Conservation (phyloP, 176 grass and related monocot genomes). For the Carex pumila region DNA sequence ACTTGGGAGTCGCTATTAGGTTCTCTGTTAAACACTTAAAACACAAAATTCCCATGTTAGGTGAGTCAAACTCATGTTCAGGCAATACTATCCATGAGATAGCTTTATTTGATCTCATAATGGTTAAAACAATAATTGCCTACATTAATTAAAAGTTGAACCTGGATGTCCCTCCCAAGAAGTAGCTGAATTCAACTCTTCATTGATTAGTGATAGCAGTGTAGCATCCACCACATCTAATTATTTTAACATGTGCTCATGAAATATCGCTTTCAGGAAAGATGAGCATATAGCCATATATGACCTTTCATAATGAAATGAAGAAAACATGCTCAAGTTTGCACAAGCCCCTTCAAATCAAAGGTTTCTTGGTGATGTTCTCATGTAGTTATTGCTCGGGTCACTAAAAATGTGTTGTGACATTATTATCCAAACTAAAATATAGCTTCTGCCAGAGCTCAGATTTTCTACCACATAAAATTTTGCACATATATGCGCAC, state of each 20-base stretch:
- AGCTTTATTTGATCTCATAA: conserved; percentile 4
- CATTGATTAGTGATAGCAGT: not conserved
- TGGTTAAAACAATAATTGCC: not conserved
- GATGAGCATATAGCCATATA: not conserved
- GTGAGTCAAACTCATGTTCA: not conserved
- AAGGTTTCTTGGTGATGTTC: not conserved
- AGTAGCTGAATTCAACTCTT: not conserved
- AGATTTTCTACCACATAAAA: not conserved
- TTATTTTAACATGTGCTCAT: not conserved
- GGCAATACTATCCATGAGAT: not conserved
- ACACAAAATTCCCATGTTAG: not conserved
- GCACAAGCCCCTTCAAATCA: not conserved
- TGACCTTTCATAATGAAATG: not conserved
- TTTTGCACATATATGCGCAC: not conserved
- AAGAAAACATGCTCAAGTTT: not conserved
- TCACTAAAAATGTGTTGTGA: not conserved
- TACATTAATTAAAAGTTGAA: not conserved
- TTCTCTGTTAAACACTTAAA: not conserved
- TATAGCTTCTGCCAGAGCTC: not conserved
- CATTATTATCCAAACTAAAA: not conserved
- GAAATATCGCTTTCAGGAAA: not conserved
- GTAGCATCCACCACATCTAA: conserved; percentile 17
- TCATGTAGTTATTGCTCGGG: not conserved
- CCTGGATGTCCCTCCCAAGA: not conserved
- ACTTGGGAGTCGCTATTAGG: not conserved